Evolutionary conservation across 2,329 filamentous ascomycete species (phyloP).

Genomic region (Paecilomyces sp.): DNA sequence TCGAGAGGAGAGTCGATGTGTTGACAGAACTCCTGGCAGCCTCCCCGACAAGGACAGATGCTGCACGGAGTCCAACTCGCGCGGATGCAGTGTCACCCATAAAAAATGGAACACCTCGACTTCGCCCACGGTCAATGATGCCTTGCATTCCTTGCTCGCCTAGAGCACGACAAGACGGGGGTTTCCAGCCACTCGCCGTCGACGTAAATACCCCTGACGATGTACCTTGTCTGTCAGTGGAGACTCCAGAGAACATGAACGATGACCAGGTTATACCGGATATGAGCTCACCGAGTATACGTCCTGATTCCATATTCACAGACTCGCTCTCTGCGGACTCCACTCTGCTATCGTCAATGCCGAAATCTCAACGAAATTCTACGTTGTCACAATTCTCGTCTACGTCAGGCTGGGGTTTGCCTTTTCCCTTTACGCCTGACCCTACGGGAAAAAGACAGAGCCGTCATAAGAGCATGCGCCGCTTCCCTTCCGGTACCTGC

Average conservation of each 20-base stretch:
- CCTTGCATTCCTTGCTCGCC: slow-evolving; percentile 4
- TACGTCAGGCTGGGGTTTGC: slow-evolving; percentile 12
- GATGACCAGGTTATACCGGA: neutral
- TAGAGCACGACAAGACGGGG: neutral
- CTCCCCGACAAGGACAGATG: slow-evolving; percentile 19
- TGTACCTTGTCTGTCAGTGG: neutral
- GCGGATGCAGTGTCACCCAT: slow-evolving; percentile 5
- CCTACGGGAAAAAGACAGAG: slow-evolving; percentile 11
- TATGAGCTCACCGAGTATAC: neutral
- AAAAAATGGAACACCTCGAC: slow-evolving; percentile 5
- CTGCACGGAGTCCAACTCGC: slow-evolving; percentile 10
- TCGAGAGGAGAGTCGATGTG: slow-evolving; percentile 28
- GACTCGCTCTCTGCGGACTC: slow-evolving; percentile 7
- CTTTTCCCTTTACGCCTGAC: slow-evolving; percentile 17
- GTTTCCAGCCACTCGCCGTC: neutral
- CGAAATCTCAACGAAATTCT: slow-evolving; percentile 18
- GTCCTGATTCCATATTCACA: neutral
- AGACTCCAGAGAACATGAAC: neutral
- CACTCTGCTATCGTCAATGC: slow-evolving; percentile 7
- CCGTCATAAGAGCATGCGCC: slow-evolving; percentile 21
- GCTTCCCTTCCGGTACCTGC: slow-evolving; percentile 27
- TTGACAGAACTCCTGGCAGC: slow-evolving; percentile 29
- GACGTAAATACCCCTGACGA: neutral
- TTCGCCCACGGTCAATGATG: slow-evolving; percentile 12
- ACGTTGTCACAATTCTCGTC: slow-evolving; percentile 16